Conservation (phyloP, 1,284 basidiomycete genomes). For the Sporisorium scitamineum region DNA sequence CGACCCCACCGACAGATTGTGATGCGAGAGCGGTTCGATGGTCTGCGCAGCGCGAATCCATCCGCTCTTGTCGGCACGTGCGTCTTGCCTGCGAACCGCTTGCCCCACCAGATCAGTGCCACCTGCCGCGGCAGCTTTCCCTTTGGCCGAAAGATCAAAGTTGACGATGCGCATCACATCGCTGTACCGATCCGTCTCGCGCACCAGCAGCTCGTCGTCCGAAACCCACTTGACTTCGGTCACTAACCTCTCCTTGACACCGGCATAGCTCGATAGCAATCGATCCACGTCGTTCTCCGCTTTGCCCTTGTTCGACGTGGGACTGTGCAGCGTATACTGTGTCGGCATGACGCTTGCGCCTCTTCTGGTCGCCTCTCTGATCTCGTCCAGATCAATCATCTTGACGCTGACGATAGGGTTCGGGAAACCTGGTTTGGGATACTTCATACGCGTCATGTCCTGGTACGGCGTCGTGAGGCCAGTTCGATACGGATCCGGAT, state of each 20-base stretch:
- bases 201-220: slow-evolving; percentile 80
- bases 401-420: slow-evolving; percentile 89
- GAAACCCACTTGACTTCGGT: slow-evolving; percentile 88
- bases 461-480: slow-evolving; percentile 59
- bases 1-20: slow-evolving; percentile 31
- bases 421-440: slow-evolving; percentile 81
- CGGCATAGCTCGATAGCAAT: slow-evolving; percentile 74
- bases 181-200: slow-evolving; percentile 78
- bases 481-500: slow-evolving; percentile 69
- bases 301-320: slow-evolving; percentile 25
- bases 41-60: slow-evolving; percentile 80
- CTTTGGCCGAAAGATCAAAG: slow-evolving; percentile 33
- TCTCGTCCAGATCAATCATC: slow-evolving; percentile 71
- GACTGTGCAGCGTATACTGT: slow-evolving; percentile 37
- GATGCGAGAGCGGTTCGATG: slow-evolving; percentile 46
- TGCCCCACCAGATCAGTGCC: slow-evolving; percentile 52
- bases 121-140: slow-evolving; percentile 7
- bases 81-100: slow-evolving; percentile 75
- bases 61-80: slow-evolving; percentile 81
- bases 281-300: slow-evolving; percentile 70
- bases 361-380: slow-evolving; percentile 15
- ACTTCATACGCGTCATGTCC: slow-evolving; percentile 62
- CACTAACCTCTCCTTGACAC: slow-evolving; percentile 73
- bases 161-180: slow-evolving; percentile 54
- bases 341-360: slow-evolving; percentile 19